Conservation (phyloP, 2,329 filamentous ascomycete genomes). For the Paraphoma sp. region DNA sequence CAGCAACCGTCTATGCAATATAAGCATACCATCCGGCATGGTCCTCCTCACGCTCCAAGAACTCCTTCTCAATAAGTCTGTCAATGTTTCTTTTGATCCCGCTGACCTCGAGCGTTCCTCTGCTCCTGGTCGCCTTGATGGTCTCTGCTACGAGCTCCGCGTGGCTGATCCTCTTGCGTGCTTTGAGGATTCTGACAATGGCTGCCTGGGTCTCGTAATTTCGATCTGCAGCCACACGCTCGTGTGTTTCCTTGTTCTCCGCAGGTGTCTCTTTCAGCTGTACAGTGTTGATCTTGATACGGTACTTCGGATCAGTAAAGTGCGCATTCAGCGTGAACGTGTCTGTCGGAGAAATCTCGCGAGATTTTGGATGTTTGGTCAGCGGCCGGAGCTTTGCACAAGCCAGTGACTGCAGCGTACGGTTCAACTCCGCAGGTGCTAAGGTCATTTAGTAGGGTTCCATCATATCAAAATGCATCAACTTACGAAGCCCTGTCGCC, state of each 20-base stretch:
- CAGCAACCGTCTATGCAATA: conserved; percentile 45
- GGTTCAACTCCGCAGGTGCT: conserved; percentile 79
- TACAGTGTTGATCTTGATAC: conserved; percentile 98
- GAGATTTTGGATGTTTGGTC: conserved; percentile 81
- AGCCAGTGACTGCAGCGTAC: conserved; percentile 92
- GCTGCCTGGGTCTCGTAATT: conserved; percentile 97
- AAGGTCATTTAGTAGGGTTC: neutral
- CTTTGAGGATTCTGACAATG: conserved; percentile 97
- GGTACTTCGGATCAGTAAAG: conserved; percentile 82
- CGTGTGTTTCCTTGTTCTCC: conserved; percentile 93
- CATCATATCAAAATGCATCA: neutral
- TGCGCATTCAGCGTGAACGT: conserved; percentile 80
- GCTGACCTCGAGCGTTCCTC: conserved; percentile 82
- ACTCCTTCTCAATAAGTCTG: conserved; percentile 65
- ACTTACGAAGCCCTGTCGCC: conserved; percentile 73
- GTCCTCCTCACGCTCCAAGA: conserved; percentile 46
- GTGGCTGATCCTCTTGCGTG: conserved; percentile 84
- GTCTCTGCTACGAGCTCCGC: conserved; percentile 89
- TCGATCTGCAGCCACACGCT: conserved; percentile 84
- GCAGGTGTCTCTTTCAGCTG: conserved; percentile 95
- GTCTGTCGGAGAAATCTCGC: conserved; percentile 79
- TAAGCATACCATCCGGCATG: conserved; percentile 53
- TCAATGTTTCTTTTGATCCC: conserved; percentile 99
- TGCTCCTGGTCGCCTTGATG: conserved; percentile 84
- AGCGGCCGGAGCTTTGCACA: conserved; percentile 88